Percentiles rank a stretch among this genome's conserved stretches.
Evolutionary conservation across 306 rosid species (phyloP).

Genomic region (Malus sylvestris): DNA sequence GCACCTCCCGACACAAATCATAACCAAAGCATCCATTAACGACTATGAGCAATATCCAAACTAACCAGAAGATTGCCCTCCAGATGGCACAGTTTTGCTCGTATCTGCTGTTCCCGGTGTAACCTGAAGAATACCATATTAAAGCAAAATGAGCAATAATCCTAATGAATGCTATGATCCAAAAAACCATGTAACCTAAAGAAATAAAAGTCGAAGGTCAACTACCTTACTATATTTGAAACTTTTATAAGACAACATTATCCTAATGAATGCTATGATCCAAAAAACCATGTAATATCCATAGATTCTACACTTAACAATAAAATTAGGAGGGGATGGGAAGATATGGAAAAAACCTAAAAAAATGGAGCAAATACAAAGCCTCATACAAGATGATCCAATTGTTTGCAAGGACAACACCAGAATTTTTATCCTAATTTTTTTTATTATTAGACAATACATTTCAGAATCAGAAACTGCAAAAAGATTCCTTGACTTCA

Average conservation of each 20-base stretch:
- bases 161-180: too few species aligned
- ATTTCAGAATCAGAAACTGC: not conserved
- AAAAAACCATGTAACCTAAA: not conserved
- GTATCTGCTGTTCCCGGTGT: slow-evolving; percentile 34
- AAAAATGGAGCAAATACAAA: not conserved
- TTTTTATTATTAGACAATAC: not conserved
- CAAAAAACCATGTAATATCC: not conserved
- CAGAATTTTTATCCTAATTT: not conserved
- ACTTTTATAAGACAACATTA: not conserved
- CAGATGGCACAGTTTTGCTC: slow-evolving; percentile 34
- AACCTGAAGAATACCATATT: slow-evolving; percentile 36
- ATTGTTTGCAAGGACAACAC: not conserved
- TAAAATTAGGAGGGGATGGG: not conserved
- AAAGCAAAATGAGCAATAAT: slow-evolving; percentile 2
- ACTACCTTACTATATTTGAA: not conserved
- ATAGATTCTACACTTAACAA: not conserved
- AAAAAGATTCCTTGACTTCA: not conserved
- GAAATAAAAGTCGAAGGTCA: not conserved
- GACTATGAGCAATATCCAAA: slow-evolving; percentile 6
- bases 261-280: not conserved
- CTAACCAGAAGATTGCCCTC: slow-evolving; percentile 68
- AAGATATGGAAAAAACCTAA: too few species aligned
- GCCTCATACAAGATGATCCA: not conserved
- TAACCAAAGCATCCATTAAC: not conserved
- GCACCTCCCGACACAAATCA: not conserved